Percentiles rank a stretch among this genome's conserved stretches.
Evolutionary conservation across 1,139 yeast species (phyloP).

Genomic region (Chernovozyma aurita): DNA sequence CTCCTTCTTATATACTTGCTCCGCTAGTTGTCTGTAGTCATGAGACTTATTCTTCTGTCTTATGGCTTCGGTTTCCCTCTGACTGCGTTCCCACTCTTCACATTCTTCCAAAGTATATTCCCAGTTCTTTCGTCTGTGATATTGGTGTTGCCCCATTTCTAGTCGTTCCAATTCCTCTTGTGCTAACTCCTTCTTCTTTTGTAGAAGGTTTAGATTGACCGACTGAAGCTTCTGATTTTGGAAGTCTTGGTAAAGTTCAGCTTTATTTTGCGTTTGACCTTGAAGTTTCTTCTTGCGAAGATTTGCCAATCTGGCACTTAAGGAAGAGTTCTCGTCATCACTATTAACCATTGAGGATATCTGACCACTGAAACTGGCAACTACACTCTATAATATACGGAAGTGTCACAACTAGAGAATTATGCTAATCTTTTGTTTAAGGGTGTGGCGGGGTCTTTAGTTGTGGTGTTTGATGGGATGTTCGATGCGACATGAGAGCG

Average conservation of each 20-base stretch:
- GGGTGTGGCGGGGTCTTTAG: too few species aligned
- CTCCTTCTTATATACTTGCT: slow-evolving; percentile 48
- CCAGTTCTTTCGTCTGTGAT: slow-evolving; percentile 44
- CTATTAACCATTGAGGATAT: background rate
- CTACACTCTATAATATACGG: too few species aligned
- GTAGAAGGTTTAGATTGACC: slow-evolving; percentile 6
- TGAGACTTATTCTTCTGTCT: slow-evolving; percentile 19
- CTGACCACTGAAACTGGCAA: too few species aligned
- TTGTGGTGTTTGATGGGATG: too few species aligned
- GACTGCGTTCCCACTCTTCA: slow-evolving; percentile 58
- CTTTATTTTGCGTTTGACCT: slow-evolving; percentile 16
- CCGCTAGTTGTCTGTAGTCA: slow-evolving; percentile 51
- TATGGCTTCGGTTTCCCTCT: slow-evolving; percentile 17
- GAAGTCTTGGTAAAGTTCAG: slow-evolving; percentile 15
- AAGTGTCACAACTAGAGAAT: too few species aligned
- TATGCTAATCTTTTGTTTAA: too few species aligned
- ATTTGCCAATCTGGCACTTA: slow-evolving; percentile 7
- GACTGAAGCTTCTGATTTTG: slow-evolving; percentile 12
- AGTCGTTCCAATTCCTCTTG: slow-evolving; percentile 26
- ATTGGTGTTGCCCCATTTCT: slow-evolving; percentile 30
- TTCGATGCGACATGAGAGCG: too few species aligned
- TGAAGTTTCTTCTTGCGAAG: slow-evolving; percentile 15
- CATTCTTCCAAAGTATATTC: slow-evolving; percentile 66
- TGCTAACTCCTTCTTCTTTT: slow-evolving; percentile 10
- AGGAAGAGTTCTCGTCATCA: background rate